Evolutionary conservation across 495 filamentous ascomycete genomes (phyloP), one percentile per base, ranked within the genome.

Genomic region (Hypomontagnella submonticulosa): DNA sequence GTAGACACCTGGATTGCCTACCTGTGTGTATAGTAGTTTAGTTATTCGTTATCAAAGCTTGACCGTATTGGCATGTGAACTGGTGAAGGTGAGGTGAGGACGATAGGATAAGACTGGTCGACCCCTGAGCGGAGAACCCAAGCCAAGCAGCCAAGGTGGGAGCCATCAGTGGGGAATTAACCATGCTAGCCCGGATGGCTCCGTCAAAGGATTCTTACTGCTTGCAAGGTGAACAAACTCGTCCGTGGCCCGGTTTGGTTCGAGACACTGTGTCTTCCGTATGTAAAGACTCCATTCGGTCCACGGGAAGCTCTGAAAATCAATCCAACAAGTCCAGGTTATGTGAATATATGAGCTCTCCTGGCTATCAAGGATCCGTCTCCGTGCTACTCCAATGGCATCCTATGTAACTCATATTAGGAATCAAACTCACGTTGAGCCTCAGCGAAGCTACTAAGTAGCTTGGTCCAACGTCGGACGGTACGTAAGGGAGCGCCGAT

Each of bases 61-160:
- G 47, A 64, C 40, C 53, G 46, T 43, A 53, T 66, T 66, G 13
- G 47, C 63, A 67, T 67, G 63, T 67, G 63, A 67, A 61, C 57
- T 23, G 33, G 43, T 55, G 4, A 32, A 62, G 23, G 23, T 27
- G 23, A 62, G 58, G 57, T 67, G 57, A 67, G 41, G 51, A 48
- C 27, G 56, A 66, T 60, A 66, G 56, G 63, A 52, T 57, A 27
- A 41, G 49, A 56, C 63, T 47, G 37, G 40, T n/a, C 23, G 13
- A 54, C 64, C 64, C 64, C 64, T 67, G 64, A 54, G 44, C 52
- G 34, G 37, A 20, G 16, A 33, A 57, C 53, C 64, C 53, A 57
- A 61, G 23, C 38, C 38, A 55, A 67, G 38, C 40, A 57, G 38
- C 37, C 41, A 48, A 43, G 36, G 38, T 53, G 40, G 65, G 36